phyloP scores from a whole-genome alignment of 306 rosid genomes.

The Morella rubra region DNA sequence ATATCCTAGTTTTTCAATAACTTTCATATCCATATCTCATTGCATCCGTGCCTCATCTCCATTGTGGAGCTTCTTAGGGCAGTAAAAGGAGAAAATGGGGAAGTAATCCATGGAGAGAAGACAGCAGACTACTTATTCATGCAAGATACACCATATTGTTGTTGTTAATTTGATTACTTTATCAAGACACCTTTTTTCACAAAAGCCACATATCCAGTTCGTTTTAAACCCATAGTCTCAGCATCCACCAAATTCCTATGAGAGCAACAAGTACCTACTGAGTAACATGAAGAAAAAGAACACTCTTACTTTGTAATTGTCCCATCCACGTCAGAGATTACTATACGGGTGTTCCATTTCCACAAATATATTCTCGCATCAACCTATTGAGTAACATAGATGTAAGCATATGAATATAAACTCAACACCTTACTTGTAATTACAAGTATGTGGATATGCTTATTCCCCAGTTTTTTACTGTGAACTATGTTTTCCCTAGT shows the following conservation, averaged over 20 bases:
- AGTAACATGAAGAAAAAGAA: neutral
- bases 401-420: neutral
- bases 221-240: neutral
- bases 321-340: conserved; percentile 98
- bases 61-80: neutral
- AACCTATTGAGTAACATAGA: conserved; percentile 52
- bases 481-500: too few species aligned
- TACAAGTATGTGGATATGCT: too few species aligned
- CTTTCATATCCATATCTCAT: too few species aligned
- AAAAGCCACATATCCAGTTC: neutral
- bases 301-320: conserved; percentile 81
- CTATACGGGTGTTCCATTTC: conserved; percentile 89
- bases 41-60: too few species aligned
- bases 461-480: too few species aligned
- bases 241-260: too few species aligned
- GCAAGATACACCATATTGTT: neutral
- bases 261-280: too few species aligned
- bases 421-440: too few species aligned
- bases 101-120: neutral
- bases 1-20: too few species aligned
- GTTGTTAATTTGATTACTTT: neutral
- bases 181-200: neutral
- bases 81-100: neutral
- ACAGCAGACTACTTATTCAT: neutral
- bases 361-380: conserved; percentile 83